Conservation (phyloP, 129 eudicot genomes). For the Arctium lappa region DNA sequence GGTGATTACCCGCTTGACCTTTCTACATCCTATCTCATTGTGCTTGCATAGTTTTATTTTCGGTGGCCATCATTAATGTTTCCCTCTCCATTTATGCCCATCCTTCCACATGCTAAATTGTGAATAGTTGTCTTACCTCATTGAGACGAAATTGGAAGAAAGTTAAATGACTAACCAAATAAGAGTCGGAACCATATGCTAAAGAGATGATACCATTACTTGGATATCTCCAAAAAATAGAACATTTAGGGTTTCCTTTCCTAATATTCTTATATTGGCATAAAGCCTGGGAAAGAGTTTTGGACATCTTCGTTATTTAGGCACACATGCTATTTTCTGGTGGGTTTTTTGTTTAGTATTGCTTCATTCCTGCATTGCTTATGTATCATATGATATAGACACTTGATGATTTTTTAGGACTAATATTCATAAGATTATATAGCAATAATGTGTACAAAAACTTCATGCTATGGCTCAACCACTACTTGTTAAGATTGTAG, state of each 20-base stretch:
- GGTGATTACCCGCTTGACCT: not conserved
- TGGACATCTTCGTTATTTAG: not conserved
- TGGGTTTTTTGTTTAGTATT: not conserved
- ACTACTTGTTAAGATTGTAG: not conserved
- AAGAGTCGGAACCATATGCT: not conserved
- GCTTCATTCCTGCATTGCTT: not conserved
- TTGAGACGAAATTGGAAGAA: constrained; percentile 2
- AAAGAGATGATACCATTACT: not conserved
- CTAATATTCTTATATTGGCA: not conserved
- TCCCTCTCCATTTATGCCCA: not conserved
- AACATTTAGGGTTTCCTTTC: constrained; percentile 2
- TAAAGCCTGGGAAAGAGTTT: not conserved
- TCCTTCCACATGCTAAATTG: not conserved
- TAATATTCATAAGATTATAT: not conserved
- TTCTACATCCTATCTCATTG: not conserved
- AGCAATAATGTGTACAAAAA: not conserved
- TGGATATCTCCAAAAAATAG: not conserved
- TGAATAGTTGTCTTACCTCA: not conserved
- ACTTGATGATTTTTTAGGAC: not conserved
- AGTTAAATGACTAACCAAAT: not conserved
- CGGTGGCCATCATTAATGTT: not conserved
- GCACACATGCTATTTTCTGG: not conserved
- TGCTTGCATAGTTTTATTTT: too few species aligned
- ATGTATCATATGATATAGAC: not conserved
- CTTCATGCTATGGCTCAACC: not conserved